Percentiles rank a stretch among this genome's conserved stretches.
Evolutionary conservation across 2,329 filamentous ascomycete species (phyloP).

Genomic region (Aureobasidium sp.): DNA sequence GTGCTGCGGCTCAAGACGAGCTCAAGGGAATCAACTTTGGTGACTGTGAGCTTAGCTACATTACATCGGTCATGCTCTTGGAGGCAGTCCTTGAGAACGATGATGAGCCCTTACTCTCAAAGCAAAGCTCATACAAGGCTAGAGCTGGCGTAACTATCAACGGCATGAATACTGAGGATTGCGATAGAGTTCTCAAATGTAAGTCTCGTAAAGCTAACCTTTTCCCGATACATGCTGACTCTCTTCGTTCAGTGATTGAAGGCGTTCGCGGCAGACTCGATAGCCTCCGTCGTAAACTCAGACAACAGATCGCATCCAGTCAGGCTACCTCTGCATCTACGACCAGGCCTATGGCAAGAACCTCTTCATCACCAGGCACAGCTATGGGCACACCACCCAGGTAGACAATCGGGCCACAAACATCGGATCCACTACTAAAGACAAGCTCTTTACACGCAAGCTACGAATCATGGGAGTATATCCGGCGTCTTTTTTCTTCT

Average conservation of each 20-base stretch:
- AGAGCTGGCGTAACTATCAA: conserved; percentile 35
- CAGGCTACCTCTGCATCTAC: not conserved
- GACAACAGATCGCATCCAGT: conserved; percentile 6
- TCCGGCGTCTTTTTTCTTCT: not conserved
- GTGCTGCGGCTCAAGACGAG: conserved; percentile 88
- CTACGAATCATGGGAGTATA: conserved; percentile 7
- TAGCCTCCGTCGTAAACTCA: conserved; percentile 11
- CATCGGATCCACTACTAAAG: not conserved
- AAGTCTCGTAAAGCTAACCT: conserved; percentile 27
- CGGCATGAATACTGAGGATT: conserved; percentile 59
- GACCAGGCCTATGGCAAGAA: not conserved
- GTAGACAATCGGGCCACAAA: not conserved
- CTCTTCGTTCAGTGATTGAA: conserved; percentile 9
- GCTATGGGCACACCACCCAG: conserved; percentile 1
- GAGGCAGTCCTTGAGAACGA: conserved; percentile 89
- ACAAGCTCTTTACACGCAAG: not conserved
- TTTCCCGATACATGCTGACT: not conserved
- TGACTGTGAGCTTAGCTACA: conserved; percentile 81
- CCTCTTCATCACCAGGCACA: conserved; percentile 7
- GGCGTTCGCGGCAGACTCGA: conserved; percentile 12
- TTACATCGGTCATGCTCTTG: conserved; percentile 87
- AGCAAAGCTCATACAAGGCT: conserved; percentile 38
- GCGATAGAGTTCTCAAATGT: conserved; percentile 66
- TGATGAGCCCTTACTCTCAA: conserved; percentile 42
- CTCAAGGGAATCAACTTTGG: conserved; percentile 56